Evolutionary conservation across 2,329 filamentous ascomycete genomes (phyloP).

Genomic region (Fusarium goolgardi): DNA sequence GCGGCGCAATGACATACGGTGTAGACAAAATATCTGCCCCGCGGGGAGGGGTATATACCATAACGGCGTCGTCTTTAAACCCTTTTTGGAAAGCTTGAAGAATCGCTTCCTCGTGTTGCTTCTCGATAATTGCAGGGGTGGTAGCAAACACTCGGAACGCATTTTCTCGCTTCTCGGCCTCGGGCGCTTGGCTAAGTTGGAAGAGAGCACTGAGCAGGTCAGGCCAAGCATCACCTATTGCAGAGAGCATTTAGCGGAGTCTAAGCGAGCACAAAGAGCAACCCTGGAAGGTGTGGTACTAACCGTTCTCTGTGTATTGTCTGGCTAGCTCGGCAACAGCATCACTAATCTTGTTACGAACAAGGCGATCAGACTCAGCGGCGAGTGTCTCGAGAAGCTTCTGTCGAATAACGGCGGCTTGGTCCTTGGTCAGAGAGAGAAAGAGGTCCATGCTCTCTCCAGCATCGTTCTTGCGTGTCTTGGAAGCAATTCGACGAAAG

Average conservation of each 20-base stretch:
- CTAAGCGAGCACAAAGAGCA: not conserved
- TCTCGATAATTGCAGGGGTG: slow-evolving; percentile 95
- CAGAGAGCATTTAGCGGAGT: slow-evolving; percentile 33
- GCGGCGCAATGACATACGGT: slow-evolving; percentile 15
- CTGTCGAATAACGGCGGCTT: slow-evolving; percentile 81
- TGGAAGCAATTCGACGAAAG: slow-evolving; percentile 92
- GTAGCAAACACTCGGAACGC: slow-evolving; percentile 96
- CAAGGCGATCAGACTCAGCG: slow-evolving; percentile 76
- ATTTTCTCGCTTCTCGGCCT: slow-evolving; percentile 86
- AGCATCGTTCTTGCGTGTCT: slow-evolving; percentile 80
- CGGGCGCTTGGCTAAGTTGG: slow-evolving; percentile 86
- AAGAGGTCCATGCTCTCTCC: slow-evolving; percentile 86
- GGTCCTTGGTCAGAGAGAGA: slow-evolving; percentile 77
- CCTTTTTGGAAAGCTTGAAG: slow-evolving; percentile 88
- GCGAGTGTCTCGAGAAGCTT: slow-evolving; percentile 84
- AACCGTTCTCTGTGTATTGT: slow-evolving; percentile 93
- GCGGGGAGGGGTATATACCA: slow-evolving; percentile 62
- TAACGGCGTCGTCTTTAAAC: slow-evolving; percentile 87
- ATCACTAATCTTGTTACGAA: slow-evolving; percentile 96
- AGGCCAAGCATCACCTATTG: slow-evolving; percentile 83
- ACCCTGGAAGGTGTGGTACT: slow-evolving; percentile 50
- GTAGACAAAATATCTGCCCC: slow-evolving; percentile 17
- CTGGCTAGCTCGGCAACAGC: slow-evolving; percentile 96
- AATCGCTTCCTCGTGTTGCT: slow-evolving; percentile 92
- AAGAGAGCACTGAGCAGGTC: slow-evolving; percentile 89